Percentiles rank a stretch among this genome's conserved stretches.
Evolutionary conservation across 2,329 filamentous ascomycete genomes (phyloP).

Genomic region (Helminthosporium solani): DNA sequence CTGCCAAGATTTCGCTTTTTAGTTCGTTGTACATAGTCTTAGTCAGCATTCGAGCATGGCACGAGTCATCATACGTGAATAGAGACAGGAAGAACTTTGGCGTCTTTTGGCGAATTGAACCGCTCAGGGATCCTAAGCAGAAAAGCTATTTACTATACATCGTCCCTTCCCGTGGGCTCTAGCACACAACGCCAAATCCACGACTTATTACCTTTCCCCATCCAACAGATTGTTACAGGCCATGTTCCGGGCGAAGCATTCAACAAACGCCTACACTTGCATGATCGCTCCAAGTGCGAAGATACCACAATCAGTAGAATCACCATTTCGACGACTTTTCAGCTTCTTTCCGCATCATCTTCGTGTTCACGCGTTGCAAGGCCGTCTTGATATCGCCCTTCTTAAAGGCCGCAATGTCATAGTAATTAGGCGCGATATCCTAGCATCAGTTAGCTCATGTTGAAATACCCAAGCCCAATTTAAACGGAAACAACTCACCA

Average conservation of each 20-base stretch:
- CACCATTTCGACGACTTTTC: conserved; percentile 24
- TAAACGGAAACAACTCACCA: conserved; percentile 59
- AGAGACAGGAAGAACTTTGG: too few species aligned
- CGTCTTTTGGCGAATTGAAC: too few species aligned
- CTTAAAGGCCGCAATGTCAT: conserved; percentile 76
- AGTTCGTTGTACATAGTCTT: neutral
- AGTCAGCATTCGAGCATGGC: too few species aligned
- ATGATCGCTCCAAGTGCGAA: neutral
- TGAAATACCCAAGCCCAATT: conserved; percentile 71
- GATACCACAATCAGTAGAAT: neutral
- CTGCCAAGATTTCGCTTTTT: conserved; percentile 10
- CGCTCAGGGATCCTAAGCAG: too few species aligned
- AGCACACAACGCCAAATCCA: too few species aligned
- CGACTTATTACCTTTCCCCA: too few species aligned
- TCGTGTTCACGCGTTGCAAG: conserved; percentile 55
- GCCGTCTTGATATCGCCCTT: conserved; percentile 82
- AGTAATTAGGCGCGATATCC: conserved; percentile 94
- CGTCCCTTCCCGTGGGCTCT: too few species aligned
- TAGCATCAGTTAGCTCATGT: conserved; percentile 45
- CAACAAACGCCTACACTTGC: neutral
- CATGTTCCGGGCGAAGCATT: too few species aligned
- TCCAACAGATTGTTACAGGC: too few species aligned
- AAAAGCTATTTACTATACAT: too few species aligned
- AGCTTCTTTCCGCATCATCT: conserved; percentile 55
- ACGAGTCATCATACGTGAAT: too few species aligned